Conservation (phyloP, 345 rosid species). For the Camelina neglecta region DNA sequence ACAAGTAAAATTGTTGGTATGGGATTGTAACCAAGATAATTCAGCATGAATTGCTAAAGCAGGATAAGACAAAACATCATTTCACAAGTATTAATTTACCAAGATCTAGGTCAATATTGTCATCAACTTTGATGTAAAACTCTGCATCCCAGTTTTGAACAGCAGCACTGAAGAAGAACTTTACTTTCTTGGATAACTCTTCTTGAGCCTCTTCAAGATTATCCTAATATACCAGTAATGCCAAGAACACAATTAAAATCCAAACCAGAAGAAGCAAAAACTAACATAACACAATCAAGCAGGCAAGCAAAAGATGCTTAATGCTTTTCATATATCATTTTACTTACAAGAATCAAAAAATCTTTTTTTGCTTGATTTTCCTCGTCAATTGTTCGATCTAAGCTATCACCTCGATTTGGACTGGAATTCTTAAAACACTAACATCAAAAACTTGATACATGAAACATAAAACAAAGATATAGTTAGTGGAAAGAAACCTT, state of each 20-base stretch:
- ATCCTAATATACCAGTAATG: conserved; percentile 54
- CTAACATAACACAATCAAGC: not conserved
- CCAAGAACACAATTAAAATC: not conserved
- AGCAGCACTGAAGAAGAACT: conserved; percentile 83
- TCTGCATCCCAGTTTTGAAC: conserved; percentile 97
- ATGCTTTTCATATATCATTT: not conserved
- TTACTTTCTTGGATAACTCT: conserved; percentile 87
- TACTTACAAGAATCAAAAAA: conserved; percentile 87
- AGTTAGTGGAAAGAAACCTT: conserved; percentile 59
- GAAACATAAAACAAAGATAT: not conserved
- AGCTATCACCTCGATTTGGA: conserved; percentile 94
- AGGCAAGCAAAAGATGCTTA: conserved; percentile 16
- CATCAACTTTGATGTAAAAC: conserved; percentile 88
- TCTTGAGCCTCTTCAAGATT: conserved; percentile 95
- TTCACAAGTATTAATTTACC: conserved; percentile 51
- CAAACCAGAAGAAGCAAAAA: conserved; percentile 13
- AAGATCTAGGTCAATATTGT: conserved; percentile 75
- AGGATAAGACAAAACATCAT: conserved; percentile 1
- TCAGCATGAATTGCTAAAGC: not conserved
- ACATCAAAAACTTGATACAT: not conserved
- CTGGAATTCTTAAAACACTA: conserved; percentile 50
- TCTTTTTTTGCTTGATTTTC: conserved; percentile 73
- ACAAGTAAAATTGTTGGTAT: not conserved
- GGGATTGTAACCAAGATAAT: not conserved
- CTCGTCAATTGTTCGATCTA: conserved; percentile 80